Evolutionary conservation across 73 alveolate species (phyloP), one percentile per base, ranked within the genome.

Genomic region (Blepharisma japonicum): DNA sequence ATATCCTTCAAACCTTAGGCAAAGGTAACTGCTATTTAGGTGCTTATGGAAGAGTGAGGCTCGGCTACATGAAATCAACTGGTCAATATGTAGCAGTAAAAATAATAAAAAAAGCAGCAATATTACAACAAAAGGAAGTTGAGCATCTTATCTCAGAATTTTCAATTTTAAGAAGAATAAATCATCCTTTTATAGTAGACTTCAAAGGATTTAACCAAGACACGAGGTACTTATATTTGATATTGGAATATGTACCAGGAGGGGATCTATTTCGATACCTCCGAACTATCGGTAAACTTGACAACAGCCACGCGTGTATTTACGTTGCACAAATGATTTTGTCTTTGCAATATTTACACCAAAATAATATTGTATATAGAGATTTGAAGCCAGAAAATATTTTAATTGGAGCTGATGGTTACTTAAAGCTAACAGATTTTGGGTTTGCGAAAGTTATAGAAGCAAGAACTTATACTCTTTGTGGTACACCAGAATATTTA

Each of bases 401-500:
- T 11, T 81, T 92, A 56, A 86, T 92, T 49, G 93, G 91, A 70
- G 74, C 93, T 46, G 97, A 94, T 54, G 99, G 99, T 50, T 95
- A 90, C 86, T 74, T 95, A 70, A 92, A 87, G 81, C 84, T 93
- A 54, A 91, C 96, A 46, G 98, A 95, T 76, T 95, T 95, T 81
- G 97, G 97, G 46, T 89, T 89, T 71, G 99, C 99, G 14, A 95
- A 92, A 87, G 78, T 77, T 48, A 79, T 90, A 76, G 91, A 85
- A 70, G 89, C 92, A 4, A 89, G 97, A 55, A 95, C 99, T 46
- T 95, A 91, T 83, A 95, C 99, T n/a, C 89, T 95, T 5, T 87
- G 96, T 71, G 97, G 99, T 11, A 86, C 96, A 6, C 98, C 97
- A 2, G 98, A 95, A 71, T 95, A 95, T 78, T 77, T 95, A 45